Evolutionary conservation across 441 rosid genomes (phyloP).

Genomic region (Erodium chrysanthum): DNA sequence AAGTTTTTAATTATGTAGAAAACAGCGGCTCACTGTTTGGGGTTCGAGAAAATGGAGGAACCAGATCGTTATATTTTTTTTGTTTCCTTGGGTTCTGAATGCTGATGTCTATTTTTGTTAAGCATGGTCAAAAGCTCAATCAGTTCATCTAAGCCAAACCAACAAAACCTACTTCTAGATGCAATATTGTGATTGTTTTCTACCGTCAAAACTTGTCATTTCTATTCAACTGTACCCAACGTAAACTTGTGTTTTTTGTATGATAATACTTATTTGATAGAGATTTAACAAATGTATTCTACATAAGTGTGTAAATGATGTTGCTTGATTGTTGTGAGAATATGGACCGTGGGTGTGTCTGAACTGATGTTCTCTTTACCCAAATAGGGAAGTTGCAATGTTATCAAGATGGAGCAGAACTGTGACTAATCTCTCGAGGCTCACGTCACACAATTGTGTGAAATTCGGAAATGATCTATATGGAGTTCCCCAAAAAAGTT

Average conservation of each 20-base stretch:
- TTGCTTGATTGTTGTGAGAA: background rate
- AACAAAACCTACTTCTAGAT: background rate
- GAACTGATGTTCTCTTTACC: background rate
- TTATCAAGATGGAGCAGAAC: constrained; percentile 47
- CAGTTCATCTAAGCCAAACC: background rate
- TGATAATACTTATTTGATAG: background rate
- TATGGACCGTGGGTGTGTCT: background rate
- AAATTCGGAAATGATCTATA: constrained; percentile 22
- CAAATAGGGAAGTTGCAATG: constrained; percentile 26
- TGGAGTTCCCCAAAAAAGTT: constrained; percentile 29
- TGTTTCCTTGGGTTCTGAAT: background rate
- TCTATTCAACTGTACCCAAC: background rate
- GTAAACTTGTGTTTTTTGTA: background rate
- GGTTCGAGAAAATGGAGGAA: background rate
- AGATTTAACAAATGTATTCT: background rate
- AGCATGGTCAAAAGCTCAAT: background rate
- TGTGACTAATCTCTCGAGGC: constrained; percentile 31
- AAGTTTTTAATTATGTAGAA: background rate
- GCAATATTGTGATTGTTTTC: background rate
- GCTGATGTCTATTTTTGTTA: background rate
- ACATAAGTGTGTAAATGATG: too few relatives aligned
- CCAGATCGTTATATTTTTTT: background rate
- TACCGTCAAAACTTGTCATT: background rate
- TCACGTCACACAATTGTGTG: constrained; percentile 23
- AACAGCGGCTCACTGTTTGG: background rate